These are phyloP conservation scores for Pterulicium gracile DNA, from an alignment of 1,284 basidiomycete genomes.

Conservation along the genomic window DNA sequence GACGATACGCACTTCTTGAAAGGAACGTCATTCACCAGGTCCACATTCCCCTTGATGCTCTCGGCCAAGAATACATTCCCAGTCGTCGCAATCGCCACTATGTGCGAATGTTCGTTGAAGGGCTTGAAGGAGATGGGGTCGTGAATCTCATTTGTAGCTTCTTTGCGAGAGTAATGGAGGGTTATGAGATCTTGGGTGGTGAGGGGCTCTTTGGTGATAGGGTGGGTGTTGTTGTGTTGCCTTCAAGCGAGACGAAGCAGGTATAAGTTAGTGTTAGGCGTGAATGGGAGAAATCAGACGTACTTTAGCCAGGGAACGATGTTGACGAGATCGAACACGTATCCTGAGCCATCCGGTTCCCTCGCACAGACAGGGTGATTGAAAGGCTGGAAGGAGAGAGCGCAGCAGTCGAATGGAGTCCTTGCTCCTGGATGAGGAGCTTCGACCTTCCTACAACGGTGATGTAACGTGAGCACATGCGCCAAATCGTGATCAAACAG, in stretches of 20 bases:
- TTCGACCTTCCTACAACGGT: slow-evolving; percentile 57
- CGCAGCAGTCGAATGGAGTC: slow-evolving; percentile 87
- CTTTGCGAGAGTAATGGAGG: slow-evolving; percentile 78
- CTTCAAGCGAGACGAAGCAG: slow-evolving; percentile 21
- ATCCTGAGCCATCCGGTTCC: slow-evolving; percentile 68
- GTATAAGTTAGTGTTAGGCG: slow-evolving; percentile 8
- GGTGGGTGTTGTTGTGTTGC: slow-evolving; percentile 72
- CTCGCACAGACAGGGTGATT: slow-evolving; percentile 81
- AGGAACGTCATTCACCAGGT: slow-evolving; percentile 76
- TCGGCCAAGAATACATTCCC: slow-evolving; percentile 89
- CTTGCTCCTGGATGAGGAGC: slow-evolving; percentile 46
- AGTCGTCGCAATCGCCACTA: slow-evolving; percentile 81
- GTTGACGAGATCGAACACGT: slow-evolving; percentile 80
- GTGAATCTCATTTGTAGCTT: slow-evolving; percentile 69
- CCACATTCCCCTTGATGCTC: slow-evolving; percentile 80
- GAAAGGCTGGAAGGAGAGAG: slow-evolving; percentile 88
- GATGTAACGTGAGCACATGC: slow-evolving; percentile 1
- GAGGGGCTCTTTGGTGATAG: slow-evolving; percentile 79
- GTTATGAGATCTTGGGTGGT: slow-evolving; percentile 75
- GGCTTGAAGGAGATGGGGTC: slow-evolving; percentile 92
- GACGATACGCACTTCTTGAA: slow-evolving; percentile 63
- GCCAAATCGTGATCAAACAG: slow-evolving; percentile 10
- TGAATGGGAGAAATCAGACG: slow-evolving; percentile 19
- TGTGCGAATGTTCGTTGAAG: slow-evolving; percentile 85
- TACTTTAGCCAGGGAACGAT: slow-evolving; percentile 92